A percentile compares a stretch with the other conserved stretches of the same genome.
Conservation (phyloP, 2,329 filamentous ascomycete genomes). For the Dactylellina leptospora region DNA sequence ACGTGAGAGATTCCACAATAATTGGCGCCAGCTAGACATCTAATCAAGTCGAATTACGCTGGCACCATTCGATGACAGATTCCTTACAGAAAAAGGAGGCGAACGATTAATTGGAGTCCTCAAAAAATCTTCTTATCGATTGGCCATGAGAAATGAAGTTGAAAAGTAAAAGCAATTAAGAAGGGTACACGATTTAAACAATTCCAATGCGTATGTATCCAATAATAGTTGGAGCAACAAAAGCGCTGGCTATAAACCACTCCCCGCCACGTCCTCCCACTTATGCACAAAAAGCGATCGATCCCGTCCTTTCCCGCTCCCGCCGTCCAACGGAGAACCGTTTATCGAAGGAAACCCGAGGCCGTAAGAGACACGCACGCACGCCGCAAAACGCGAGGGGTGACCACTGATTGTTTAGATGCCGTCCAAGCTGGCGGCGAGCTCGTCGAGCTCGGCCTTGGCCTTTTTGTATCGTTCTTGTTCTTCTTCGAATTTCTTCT, state of each 20-base stretch:
- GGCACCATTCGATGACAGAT: slow-evolving; percentile 4
- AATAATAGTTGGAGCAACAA: background rate
- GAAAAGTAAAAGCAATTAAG: slow-evolving; percentile 21
- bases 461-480: slow-evolving; percentile 82
- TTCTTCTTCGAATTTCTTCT: slow-evolving; percentile 98
- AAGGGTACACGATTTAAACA: slow-evolving; percentile 37
- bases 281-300: background rate
- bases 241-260: background rate
- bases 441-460: slow-evolving; percentile 86
- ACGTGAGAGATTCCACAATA: no score
- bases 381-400: no score
- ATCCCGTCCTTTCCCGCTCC: background rate
- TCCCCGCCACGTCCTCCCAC: background rate
- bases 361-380: background rate
- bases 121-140: slow-evolving; percentile 20
- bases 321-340: background rate
- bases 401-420: slow-evolving; percentile 15
- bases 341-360: slow-evolving; percentile 1
- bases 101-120: no score
- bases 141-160: slow-evolving; percentile 21
- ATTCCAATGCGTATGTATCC: slow-evolving; percentile 7
- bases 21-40: no score
- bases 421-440: slow-evolving; percentile 40
- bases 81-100: background rate
- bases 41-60: no score